Evolutionary conservation across 345 rosid species (phyloP).

Genomic region (Orychophragmus violaceus): DNA sequence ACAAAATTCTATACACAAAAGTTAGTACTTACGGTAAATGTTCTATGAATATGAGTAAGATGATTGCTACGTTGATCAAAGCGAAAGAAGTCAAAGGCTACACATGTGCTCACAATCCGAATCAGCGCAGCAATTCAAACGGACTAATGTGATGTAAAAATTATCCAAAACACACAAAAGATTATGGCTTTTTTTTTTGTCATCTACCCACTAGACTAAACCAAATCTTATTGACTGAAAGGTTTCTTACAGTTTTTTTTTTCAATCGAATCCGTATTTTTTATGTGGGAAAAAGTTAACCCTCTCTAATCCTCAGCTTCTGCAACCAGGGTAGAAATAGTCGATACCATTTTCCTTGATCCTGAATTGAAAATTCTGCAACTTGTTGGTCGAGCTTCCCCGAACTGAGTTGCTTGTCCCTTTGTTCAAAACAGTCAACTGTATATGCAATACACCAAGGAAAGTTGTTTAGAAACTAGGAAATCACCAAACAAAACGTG

Average conservation of each 20-base stretch:
- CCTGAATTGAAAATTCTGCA: constrained; percentile 71
- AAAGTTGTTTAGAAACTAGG: not conserved
- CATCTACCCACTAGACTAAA: too few species aligned
- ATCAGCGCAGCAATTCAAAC: not conserved
- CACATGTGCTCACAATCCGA: not conserved
- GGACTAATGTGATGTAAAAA: not conserved
- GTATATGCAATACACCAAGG: too few species aligned
- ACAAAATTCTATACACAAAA: not conserved
- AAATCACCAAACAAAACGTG: not conserved
- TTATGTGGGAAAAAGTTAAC: too few species aligned
- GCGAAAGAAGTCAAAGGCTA: not conserved
- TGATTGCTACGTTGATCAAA: not conserved
- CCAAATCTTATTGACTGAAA: too few species aligned
- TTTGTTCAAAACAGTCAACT: constrained; percentile 62
- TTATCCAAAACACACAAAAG: not conserved
- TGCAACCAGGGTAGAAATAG: constrained; percentile 74
- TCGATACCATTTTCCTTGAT: constrained; percentile 68
- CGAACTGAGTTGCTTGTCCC: constrained; percentile 13
- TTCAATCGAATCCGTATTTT: too few species aligned
- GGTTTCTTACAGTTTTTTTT: too few species aligned
- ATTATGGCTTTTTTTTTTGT: too few species aligned
- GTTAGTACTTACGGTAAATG: not conserved
- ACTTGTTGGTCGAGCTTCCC: constrained; percentile 41
- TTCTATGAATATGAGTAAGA: not conserved
- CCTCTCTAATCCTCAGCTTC: constrained; percentile 23